Evolutionary conservation across 805 yeast species (phyloP), one percentile per base, ranked within the genome.

Genomic region (Crinitomyces ghanaensis): DNA sequence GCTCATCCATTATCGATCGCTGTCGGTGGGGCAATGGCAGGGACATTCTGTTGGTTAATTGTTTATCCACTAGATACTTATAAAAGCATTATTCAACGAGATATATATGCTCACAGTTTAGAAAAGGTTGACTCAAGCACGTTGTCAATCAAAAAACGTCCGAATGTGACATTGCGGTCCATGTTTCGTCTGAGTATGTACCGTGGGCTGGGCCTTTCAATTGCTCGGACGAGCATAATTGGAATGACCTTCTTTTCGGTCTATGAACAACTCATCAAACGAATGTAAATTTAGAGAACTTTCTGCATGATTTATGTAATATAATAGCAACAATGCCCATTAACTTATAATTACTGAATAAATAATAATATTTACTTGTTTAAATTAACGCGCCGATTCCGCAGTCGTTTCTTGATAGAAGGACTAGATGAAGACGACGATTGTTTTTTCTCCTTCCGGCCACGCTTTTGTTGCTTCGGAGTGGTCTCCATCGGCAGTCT

Each of bases 21-120:
- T 3, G 22, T 75, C 2, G 79, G 88, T 0, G 94, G 93, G n/a
- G 93, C 84, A 0, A 41, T 74, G 16, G 72, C 91, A 3, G 94
- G 94, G 2, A 68, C 77, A 12, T 56, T 77, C 12, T 67, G 84
- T 32, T 82, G 93, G 93, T 56, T 73, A 2, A 53, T 73, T 1
- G 75, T 82, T 3, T 84, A 78, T 57, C 93, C 94, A 3, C 51
- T 83, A 7, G 95, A 83, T 53, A 83, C 94, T 0, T 63, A 78
- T 38, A 83, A 84, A 50, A 72, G 86, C 1, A 65, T 77, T 37
- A 66, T 72, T 28, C 95, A 83, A 49, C 70, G 78, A 37, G 88
- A 82, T 45, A 63, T 78, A 4, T 78, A 82, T 17, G 63, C 77
- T 19, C 74, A 76, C 41, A 72, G 79, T n/a, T 58, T 79, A 46